Percentiles rank a stretch among this genome's conserved stretches.
Conservation (phyloP, 192 early-diverging fungal genomes). For the Phycomyces blakesleeanus region DNA sequence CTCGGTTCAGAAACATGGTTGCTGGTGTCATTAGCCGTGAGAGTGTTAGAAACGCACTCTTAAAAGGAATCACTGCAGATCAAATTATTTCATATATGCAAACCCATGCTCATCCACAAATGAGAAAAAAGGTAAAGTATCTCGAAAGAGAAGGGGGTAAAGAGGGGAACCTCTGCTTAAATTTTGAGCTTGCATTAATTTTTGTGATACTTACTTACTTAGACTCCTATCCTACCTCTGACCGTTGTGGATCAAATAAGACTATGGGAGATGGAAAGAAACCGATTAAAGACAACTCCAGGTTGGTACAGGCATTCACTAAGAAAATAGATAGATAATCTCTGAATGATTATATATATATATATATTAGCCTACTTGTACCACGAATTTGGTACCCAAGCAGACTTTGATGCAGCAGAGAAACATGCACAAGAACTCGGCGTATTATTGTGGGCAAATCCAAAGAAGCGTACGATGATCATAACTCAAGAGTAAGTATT, state of each 20-base stretch:
- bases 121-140: slow-evolving; percentile 63
- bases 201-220: too few species aligned
- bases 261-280: slow-evolving; percentile 94
- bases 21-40: slow-evolving; percentile 84
- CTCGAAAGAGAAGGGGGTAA: neutral
- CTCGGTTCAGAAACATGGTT: slow-evolving; percentile 91
- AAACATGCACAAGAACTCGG: slow-evolving; percentile 75
- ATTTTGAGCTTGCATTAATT: neutral
- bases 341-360: too few species aligned
- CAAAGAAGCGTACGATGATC: slow-evolving; percentile 64
- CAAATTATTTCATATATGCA: slow-evolving; percentile 93
- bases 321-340: too few species aligned
- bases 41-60: slow-evolving; percentile 75
- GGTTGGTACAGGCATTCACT: slow-evolving; percentile 15
- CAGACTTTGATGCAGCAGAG: slow-evolving; percentile 71
- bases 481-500: slow-evolving; percentile 56
- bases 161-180: too few species aligned
- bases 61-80: slow-evolving; percentile 88
- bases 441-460: slow-evolving; percentile 75
- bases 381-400: slow-evolving; percentile 63
- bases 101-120: slow-evolving; percentile 89
- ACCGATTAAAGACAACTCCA: slow-evolving; percentile 59
- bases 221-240: slow-evolving; percentile 75
- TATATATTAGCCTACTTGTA: slow-evolving; percentile 69
- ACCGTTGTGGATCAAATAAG: slow-evolving; percentile 95